These are phyloP conservation scores for Tetratostichococcus sp. DNA, from an alignment of 139 green algal species.

Conservation along the genomic window DNA sequence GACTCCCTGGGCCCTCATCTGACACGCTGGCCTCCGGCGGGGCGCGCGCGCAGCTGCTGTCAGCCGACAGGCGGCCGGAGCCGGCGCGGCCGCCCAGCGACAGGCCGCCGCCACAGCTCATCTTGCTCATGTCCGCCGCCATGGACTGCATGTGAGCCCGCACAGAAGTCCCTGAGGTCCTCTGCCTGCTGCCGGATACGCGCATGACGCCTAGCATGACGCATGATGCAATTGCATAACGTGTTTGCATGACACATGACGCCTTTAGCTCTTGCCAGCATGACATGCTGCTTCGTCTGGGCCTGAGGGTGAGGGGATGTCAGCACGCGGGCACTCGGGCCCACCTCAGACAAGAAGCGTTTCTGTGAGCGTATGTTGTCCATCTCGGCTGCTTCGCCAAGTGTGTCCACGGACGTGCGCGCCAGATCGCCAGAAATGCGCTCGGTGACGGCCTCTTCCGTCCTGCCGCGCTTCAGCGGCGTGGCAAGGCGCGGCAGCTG, in stretches of 20 bases:
- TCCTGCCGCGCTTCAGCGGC: neutral
- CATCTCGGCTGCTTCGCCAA: neutral
- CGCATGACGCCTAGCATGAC: too few relatives aligned
- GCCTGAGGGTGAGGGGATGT: too few relatives aligned
- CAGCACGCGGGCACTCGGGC: neutral
- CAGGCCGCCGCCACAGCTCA: neutral
- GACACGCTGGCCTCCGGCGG: too few relatives aligned
- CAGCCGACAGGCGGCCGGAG: too few relatives aligned
- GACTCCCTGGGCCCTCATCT: neutral
- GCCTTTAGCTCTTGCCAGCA: too few relatives aligned
- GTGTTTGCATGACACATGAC: too few relatives aligned
- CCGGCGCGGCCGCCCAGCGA: neutral
- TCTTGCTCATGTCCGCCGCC: neutral
- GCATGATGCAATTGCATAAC: too few relatives aligned
- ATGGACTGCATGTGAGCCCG: neutral
- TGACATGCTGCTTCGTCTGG: too few relatives aligned
- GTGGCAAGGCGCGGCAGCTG: neutral
- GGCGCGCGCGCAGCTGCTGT: neutral
- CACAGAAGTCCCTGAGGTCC: too few relatives aligned
- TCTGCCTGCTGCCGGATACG: too few relatives aligned
- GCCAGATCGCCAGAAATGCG: neutral
- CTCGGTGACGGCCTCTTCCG: neutral
- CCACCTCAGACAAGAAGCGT: conserved; percentile 6
- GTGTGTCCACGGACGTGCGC: neutral
- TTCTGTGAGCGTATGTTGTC: conserved; percentile 8